Conservation (phyloP, 116 monocot genomes). For the Posidonia oceanica region DNA sequence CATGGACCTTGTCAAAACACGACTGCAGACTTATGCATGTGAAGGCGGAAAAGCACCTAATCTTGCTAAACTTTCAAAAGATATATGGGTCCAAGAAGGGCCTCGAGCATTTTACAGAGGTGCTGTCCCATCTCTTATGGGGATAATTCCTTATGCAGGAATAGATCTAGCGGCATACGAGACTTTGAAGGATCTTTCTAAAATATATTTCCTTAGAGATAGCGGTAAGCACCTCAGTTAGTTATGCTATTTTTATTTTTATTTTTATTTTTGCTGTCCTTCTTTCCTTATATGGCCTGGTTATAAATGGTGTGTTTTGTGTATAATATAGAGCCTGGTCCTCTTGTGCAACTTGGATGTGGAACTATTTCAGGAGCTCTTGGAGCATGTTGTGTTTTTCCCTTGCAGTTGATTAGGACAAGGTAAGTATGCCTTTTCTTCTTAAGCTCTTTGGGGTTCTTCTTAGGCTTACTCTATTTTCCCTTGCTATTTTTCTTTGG, state of each 20-base stretch:
- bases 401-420: constrained; percentile 83
- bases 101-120: constrained; percentile 63
- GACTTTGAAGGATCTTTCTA: constrained; percentile 51
- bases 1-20: constrained; percentile 53
- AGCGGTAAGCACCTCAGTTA: constrained; percentile 19
- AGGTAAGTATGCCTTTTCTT: constrained; percentile 22
- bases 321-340: constrained; percentile 35
- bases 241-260: background rate
- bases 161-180: constrained; percentile 64
- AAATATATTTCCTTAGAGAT: constrained; percentile 36
- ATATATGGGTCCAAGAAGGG: constrained; percentile 47
- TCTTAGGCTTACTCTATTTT: background rate
- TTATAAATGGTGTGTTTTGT: too few species aligned
- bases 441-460: background rate
- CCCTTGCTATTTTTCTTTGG: background rate
- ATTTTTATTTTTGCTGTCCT: background rate
- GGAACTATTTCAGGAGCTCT: constrained; percentile 65
- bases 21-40: constrained; percentile 47
- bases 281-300: too few species aligned
- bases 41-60: constrained; percentile 29
- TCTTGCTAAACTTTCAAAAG: constrained; percentile 28
- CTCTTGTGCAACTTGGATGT: constrained; percentile 68
- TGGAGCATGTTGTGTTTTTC: constrained; percentile 80
- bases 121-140: constrained; percentile 47
- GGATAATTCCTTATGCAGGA: constrained; percentile 63